Evolutionary conservation across 78 protist genomes (phyloP), one percentile per base, ranked within the genome.

Genomic region (Polysphondylium violaceum): DNA sequence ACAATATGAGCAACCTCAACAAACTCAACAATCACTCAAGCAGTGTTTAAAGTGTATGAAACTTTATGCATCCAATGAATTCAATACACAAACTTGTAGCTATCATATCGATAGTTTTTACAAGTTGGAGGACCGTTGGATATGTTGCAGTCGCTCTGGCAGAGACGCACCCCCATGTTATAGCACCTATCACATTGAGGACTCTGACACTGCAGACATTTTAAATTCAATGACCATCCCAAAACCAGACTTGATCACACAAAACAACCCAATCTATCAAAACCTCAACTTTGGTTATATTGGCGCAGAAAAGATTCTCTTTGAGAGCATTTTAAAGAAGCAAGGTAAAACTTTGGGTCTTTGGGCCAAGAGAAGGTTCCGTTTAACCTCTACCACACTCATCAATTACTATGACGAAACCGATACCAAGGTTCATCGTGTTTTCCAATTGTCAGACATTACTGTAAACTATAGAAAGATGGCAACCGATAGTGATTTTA

Each of bases 281-380:
- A 65, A 65, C n/a, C 4, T 63, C 9, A 83, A 69, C 47, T 83
- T 63, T 56, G 91, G 91, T 33, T 73, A 69, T 59, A 59, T 83
- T 23, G 91, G 91, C 59, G 91, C 91, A n/a, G 91, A 83, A 27
- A 58, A 50, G 25, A 83, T 83, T 59, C 67, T 83, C 36, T 83
- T 69, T n/a, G 91, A 83, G 44, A 44, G 68, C 41, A 43, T 69
- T 61, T 27, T 83, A 33, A 83, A 68, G 51, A 83, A 83, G 40
- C 91, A 83, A 59, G 76, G 78, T 23, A 83, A 83, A 44, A 74
- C 65, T 69, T 40, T 83, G 5, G 76, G 76, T 47, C 25, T 56
- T 41, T 83, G 91, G 91, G 79, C 33, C n/a, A 58, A 47, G 27
- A 74, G 76, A 68, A 23, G 58, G 21, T 83, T 83, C 63, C 8